Conservation (phyloP, 2,329 filamentous ascomycete species). For the Colletotrichum somersetense region DNA sequence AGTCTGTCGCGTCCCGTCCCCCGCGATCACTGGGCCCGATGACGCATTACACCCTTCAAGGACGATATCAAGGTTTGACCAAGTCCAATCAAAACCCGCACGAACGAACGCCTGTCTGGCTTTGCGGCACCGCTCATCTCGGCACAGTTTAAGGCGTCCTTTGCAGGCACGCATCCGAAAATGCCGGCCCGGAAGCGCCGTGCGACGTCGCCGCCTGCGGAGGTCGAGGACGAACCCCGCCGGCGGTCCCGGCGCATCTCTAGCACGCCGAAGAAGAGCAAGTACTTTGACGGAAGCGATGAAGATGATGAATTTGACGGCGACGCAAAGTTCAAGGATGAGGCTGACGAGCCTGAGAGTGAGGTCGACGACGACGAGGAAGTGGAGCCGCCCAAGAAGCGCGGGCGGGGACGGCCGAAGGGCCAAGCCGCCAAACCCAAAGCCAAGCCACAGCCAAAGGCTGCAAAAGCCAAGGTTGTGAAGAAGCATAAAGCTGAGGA, state of each 20-base stretch:
- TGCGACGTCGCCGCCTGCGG: constrained; percentile 47
- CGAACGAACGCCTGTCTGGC: not conserved
- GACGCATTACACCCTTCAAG: constrained; percentile 15
- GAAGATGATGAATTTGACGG: constrained; percentile 41
- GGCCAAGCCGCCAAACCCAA: constrained; percentile 17
- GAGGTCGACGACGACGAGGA: constrained; percentile 30
- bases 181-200: constrained; percentile 59
- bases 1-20: constrained; percentile 28
- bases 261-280: constrained; percentile 61
- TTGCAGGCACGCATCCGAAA: not conserved
- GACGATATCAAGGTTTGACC: not conserved
- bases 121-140: not conserved
- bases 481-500: constrained; percentile 45
- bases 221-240: constrained; percentile 49
- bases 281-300: constrained; percentile 60
- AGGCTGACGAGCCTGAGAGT: constrained; percentile 41
- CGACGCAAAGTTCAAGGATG: constrained; percentile 15
- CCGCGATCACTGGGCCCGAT: constrained; percentile 11
- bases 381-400: constrained; percentile 40
- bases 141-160: not conserved
- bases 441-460: constrained; percentile 42
- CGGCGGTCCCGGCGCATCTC: constrained; percentile 63
- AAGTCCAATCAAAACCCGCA: not conserved
- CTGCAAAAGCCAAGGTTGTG: constrained; percentile 44
- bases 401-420: constrained; percentile 40